Evolutionary conservation across 441 rosid genomes (phyloP).

Genomic region (Theobroma grandiflorum): DNA sequence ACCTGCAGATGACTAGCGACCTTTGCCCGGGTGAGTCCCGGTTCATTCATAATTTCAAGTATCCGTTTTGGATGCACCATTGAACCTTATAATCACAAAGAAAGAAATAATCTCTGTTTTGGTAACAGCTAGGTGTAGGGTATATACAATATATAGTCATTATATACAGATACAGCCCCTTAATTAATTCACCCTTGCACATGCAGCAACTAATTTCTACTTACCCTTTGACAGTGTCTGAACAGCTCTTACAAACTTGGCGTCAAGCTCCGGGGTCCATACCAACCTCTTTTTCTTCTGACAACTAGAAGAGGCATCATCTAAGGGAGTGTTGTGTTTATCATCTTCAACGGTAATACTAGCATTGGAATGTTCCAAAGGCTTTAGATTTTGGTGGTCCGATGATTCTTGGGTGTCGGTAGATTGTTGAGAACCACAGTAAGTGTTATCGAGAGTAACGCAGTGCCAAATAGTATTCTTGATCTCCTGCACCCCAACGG

Average conservation of each 20-base stretch:
- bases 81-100: not conserved
- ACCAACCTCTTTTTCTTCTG: not conserved
- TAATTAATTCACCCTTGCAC: too few relatives aligned
- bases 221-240: not conserved
- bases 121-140: too few relatives aligned
- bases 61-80: not conserved
- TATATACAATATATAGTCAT: too few relatives aligned
- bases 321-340: not conserved
- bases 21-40: not conserved
- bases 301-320: not conserved
- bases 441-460: not conserved
- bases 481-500: not conserved
- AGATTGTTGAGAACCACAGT: not conserved
- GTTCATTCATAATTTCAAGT: not conserved
- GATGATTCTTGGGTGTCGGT: not conserved
- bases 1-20: slow-evolving; percentile 19
- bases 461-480: not conserved
- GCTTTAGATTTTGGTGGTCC: not conserved
- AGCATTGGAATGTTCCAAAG: not conserved
- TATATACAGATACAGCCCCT: too few relatives aligned
- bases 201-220: not conserved
- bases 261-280: slow-evolving; percentile 13
- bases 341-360: not conserved
- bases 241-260: slow-evolving; percentile 7
- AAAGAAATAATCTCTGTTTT: not conserved